Percentiles rank a stretch among this genome's conserved stretches.
Conservation (phyloP, 495 filamentous ascomycete species). For the Tuber calosporum region DNA sequence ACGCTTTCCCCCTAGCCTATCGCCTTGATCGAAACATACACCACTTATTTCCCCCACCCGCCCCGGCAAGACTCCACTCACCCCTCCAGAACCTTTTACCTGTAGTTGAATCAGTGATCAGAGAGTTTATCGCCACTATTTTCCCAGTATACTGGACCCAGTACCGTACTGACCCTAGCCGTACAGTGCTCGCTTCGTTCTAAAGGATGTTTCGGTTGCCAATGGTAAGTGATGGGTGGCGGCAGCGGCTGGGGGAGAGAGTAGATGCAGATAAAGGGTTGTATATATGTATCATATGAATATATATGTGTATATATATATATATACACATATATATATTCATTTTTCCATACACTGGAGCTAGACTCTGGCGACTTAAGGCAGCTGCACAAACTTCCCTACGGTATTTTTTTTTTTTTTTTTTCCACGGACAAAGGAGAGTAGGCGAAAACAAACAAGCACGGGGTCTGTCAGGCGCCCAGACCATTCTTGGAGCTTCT, state of each 20-base stretch:
- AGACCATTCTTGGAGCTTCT: slow-evolving; percentile 8
- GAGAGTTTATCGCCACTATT: background rate
- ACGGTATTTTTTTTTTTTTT: background rate
- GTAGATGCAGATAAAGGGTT: background rate
- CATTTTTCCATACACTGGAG: slow-evolving; percentile 17
- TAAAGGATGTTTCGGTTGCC: background rate
- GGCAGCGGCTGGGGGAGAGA: background rate
- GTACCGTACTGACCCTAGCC: background rate
- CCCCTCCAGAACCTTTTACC: background rate
- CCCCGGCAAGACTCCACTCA: background rate
- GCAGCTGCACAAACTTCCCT: background rate
- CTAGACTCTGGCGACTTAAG: background rate
- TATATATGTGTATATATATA: background rate
- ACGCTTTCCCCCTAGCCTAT: background rate
- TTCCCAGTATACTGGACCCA: background rate
- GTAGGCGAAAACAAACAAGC: slow-evolving; percentile 12
- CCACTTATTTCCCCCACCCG: background rate
- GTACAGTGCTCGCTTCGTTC: background rate
- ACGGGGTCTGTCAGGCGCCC: slow-evolving; percentile 22
- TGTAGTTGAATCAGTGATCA: background rate
- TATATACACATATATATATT: background rate
- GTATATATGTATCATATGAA: background rate
- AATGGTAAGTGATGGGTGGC: background rate
- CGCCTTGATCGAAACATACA: background rate
- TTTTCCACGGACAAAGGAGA: slow-evolving; percentile 4